Percentiles rank a stretch among this genome's conserved stretches.
phyloP scores from a whole-genome alignment of 306 rosid species.

The Elaeagnus macrophylla region DNA sequence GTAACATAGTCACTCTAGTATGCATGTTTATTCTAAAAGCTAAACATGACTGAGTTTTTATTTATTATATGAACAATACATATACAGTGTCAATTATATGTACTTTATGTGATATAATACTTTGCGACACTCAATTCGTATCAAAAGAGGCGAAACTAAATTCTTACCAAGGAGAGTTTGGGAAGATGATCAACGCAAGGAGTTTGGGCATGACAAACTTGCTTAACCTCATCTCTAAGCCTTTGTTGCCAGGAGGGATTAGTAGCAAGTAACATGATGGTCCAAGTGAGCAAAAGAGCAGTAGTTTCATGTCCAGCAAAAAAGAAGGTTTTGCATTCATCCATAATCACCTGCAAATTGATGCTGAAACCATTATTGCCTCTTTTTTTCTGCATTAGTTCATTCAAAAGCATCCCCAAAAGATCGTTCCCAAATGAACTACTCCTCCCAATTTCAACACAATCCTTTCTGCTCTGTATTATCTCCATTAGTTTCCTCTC shows the following conservation, averaged over 20 bases:
- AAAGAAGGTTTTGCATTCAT: conserved; percentile 95
- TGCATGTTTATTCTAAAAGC: too few species aligned
- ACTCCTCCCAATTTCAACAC: conserved; percentile 82
- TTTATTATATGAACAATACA: too few species aligned
- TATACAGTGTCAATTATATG: too few species aligned
- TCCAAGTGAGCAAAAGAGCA: conserved; percentile 85
- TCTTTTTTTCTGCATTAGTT: conserved; percentile 47
- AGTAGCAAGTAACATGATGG: conserved; percentile 72
- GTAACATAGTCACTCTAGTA: too few species aligned
- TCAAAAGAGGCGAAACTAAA: too few species aligned
- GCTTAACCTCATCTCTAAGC: conserved; percentile 52
- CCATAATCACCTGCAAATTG: conserved; percentile 67
- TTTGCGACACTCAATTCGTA: too few species aligned
- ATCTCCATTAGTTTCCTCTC: conserved; percentile 84
- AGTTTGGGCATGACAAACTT: conserved; percentile 40
- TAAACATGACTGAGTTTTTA: too few species aligned
- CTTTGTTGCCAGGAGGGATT: conserved; percentile 70
- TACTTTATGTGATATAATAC: too few species aligned
- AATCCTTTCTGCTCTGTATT: conserved; percentile 68
- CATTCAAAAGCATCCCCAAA: conserved; percentile 66
- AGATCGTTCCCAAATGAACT: conserved; percentile 68
- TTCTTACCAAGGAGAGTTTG: conserved; percentile 57
- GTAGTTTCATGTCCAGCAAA: conserved; percentile 97
- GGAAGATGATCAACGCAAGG: conserved; percentile 69
- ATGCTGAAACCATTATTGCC: conserved; percentile 35